A percentile compares a stretch with the other conserved stretches of the same genome.
These are phyloP conservation scores for Kalaharituber pfeilii DNA, from an alignment of 2,329 filamentous ascomycete species.

Conservation along the genomic window DNA sequence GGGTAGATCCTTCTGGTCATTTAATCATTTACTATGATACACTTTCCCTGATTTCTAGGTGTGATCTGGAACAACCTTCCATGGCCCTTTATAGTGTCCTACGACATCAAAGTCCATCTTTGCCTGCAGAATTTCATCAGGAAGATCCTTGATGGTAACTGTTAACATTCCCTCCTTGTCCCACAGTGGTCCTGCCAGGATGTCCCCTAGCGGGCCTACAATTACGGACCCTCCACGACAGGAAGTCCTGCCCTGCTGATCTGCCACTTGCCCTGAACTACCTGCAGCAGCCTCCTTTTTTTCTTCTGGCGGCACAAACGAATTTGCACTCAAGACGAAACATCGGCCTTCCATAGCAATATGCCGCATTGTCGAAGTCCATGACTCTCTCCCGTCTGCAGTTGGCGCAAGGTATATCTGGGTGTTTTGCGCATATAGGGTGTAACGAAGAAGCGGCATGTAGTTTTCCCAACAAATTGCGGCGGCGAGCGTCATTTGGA, in stretches of 20 bases:
- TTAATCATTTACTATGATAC: too few relatives aligned
- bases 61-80: constrained; percentile 2
- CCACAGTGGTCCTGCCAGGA: constrained; percentile 68
- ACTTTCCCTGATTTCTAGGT: too few relatives aligned
- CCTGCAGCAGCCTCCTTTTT: too few relatives aligned
- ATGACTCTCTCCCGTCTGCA: constrained; percentile 66
- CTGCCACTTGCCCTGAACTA: constrained; percentile 4
- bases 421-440: constrained; percentile 75
- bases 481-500: constrained; percentile 31
- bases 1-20: too few relatives aligned
- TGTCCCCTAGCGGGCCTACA: constrained; percentile 59
- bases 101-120: constrained; percentile 77
- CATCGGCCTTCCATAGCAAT: constrained; percentile 65
- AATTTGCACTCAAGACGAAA: constrained; percentile 74
- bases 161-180: constrained; percentile 38
- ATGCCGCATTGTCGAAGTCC: constrained; percentile 67
- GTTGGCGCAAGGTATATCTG: constrained; percentile 85
- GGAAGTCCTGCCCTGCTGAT: constrained; percentile 33
- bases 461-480: constrained; percentile 97
- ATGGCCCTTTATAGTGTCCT: constrained; percentile 40
- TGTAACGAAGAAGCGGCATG: constrained; percentile 75
- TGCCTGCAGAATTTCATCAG: constrained; percentile 46
- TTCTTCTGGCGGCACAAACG: constrained; percentile 52
- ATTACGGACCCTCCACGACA: constrained; percentile 71
- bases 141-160: constrained; percentile 14